Conservation (phyloP, 163 green algal species). For the Volvox carteri region DNA sequence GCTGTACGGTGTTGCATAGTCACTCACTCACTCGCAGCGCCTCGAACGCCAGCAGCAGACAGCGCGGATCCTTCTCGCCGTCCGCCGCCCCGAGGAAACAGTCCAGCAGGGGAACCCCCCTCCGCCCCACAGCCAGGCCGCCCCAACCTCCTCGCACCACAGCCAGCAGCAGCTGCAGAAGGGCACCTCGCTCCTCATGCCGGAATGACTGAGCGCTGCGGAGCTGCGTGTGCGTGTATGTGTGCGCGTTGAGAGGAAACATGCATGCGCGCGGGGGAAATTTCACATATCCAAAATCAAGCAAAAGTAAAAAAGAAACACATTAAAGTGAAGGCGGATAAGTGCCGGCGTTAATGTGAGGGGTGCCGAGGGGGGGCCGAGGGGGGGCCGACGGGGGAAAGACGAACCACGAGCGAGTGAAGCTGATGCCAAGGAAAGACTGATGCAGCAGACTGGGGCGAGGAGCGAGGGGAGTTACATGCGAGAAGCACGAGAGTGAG, state of each 20-base stretch:
- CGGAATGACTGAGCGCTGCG: slow-evolving; percentile 51
- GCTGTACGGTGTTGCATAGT: no score
- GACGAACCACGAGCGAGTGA: background rate
- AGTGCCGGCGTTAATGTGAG: background rate
- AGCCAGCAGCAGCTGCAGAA: slow-evolving; percentile 52
- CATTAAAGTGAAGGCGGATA: background rate
- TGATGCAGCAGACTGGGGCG: no score
- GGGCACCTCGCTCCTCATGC: slow-evolving; percentile 39
- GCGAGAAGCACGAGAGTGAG: no score
- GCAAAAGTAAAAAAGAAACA: background rate
- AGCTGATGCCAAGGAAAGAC: no score
- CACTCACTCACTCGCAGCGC: slow-evolving; percentile 67
- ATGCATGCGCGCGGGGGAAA: background rate
- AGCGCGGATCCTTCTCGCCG: slow-evolving; percentile 94
- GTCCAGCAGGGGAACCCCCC: slow-evolving; percentile 66
- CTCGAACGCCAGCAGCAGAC: slow-evolving; percentile 86
- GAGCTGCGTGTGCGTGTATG: no score
- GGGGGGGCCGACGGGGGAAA: background rate
- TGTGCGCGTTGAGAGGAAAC: no score
- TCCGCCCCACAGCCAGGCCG: background rate
- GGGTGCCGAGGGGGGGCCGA: background rate
- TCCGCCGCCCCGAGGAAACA: slow-evolving; percentile 80
- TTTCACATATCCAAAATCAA: background rate
- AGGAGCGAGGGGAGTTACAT: no score
- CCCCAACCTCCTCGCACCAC: background rate